phyloP scores from a whole-genome alignment of 2,329 filamentous ascomycete species.

The Aureobasidium subglaciale region DNA sequence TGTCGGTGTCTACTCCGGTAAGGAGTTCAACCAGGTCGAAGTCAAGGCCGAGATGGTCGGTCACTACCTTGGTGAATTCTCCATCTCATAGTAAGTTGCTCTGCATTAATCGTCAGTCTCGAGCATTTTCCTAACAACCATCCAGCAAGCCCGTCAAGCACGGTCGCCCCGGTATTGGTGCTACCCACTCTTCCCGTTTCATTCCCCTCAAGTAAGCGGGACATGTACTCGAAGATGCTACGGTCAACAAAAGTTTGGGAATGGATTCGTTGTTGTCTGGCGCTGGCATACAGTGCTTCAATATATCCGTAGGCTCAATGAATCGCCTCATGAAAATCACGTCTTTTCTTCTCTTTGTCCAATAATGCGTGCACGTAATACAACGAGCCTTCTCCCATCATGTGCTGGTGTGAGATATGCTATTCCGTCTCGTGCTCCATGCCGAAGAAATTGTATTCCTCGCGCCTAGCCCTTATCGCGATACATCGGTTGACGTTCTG shows the following conservation, averaged over 20 bases:
- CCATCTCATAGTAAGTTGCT: conserved; percentile 90
- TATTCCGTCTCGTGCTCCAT: too few relatives aligned
- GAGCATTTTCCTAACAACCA: conserved; percentile 41
- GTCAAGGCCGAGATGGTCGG: conserved; percentile 99
- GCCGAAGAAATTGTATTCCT: too few relatives aligned
- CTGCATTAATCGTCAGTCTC: not conserved
- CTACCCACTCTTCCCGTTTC: conserved; percentile 99
- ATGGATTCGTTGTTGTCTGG: conserved; percentile 12
- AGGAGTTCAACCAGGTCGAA: conserved; percentile 99
- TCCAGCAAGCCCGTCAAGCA: conserved; percentile 98
- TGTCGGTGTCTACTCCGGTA: conserved; percentile 98
- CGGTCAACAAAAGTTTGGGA: conserved; percentile 14
- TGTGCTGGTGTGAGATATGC: not conserved
- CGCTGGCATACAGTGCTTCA: conserved; percentile 11
- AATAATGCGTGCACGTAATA: not conserved
- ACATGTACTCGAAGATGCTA: conserved; percentile 11
- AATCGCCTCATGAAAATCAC: conserved; percentile 15
- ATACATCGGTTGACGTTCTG: not conserved
- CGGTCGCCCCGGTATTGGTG: conserved; percentile 99
- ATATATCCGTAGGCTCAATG: conserved; percentile 15
- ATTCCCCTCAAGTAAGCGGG: conserved; percentile 90
- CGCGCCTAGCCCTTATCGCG: not conserved
- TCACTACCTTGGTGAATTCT: conserved; percentile 99
- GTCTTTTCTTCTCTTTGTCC: not conserved
- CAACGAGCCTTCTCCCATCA: not conserved